These are phyloP conservation scores for Eucalyptus virginea DNA, from an alignment of 345 rosid genomes.

Conservation along the genomic window DNA sequence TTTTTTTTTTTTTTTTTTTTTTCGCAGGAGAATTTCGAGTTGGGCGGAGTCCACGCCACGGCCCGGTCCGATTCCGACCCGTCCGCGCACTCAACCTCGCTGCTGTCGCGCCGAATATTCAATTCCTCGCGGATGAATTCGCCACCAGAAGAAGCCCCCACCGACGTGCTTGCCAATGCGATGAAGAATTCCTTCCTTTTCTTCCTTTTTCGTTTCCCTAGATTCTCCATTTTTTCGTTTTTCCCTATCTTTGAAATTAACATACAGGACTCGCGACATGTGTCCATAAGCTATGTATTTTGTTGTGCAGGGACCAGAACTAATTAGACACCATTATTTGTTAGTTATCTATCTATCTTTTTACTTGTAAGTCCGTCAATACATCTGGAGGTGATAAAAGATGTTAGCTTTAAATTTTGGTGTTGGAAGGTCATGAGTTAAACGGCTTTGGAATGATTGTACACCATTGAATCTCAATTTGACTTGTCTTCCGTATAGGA, in stretches of 20 bases:
- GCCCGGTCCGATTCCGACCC: background rate
- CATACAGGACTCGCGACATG: background rate
- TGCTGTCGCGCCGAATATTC: background rate
- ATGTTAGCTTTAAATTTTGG: background rate
- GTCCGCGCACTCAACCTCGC: background rate
- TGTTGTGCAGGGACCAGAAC: background rate
- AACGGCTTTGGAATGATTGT: background rate
- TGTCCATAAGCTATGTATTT: background rate
- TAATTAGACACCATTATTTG: background rate
- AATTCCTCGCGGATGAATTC: background rate
- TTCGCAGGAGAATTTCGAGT: background rate
- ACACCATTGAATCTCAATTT: no score
- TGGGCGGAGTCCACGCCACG: background rate
- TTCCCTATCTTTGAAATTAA: background rate
- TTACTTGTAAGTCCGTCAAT: background rate
- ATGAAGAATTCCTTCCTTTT: background rate
- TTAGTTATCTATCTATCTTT: no score
- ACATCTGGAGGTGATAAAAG: background rate
- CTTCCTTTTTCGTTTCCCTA: background rate
- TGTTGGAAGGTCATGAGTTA: background rate
- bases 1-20: accelerated
- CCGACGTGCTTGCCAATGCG: background rate
- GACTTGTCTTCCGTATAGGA: background rate
- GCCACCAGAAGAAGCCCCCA: background rate
- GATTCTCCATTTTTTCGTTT: no score